phyloP scores from a whole-genome alignment of 2,329 filamentous ascomycete species.

The Alternaria solani region DNA sequence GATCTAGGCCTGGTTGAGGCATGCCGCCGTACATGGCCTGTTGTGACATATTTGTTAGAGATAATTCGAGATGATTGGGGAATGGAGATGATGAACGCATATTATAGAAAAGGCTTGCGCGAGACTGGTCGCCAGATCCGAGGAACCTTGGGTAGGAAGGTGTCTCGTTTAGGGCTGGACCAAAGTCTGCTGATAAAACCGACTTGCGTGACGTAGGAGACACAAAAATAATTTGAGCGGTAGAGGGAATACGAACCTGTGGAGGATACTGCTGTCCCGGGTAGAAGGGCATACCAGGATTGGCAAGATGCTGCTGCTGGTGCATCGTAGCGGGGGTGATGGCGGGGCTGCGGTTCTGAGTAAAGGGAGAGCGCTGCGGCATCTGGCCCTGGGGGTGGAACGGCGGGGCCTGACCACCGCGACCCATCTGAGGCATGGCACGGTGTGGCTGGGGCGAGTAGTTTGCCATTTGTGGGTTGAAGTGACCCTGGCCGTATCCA shows the following conservation, averaged over 20 bases:
- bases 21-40: slow-evolving; percentile 69
- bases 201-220: slow-evolving; percentile 33
- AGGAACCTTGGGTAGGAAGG: slow-evolving; percentile 27
- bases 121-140: slow-evolving; percentile 33
- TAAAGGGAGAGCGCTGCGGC: slow-evolving; percentile 66
- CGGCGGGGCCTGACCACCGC: slow-evolving; percentile 61
- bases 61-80: slow-evolving; percentile 68
- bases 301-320: slow-evolving; percentile 62
- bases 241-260: slow-evolving; percentile 66
- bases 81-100: slow-evolving; percentile 61
- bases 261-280: slow-evolving; percentile 65
- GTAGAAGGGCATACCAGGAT: slow-evolving; percentile 70
- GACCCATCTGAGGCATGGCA: slow-evolving; percentile 59
- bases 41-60: slow-evolving; percentile 71
- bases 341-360: slow-evolving; percentile 66
- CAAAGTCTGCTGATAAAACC: slow-evolving; percentile 15
- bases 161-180: slow-evolving; percentile 25
- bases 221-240: slow-evolving; percentile 42
- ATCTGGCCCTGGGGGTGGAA: slow-evolving; percentile 59
- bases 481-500: slow-evolving; percentile 56
- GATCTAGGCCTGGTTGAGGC: slow-evolving; percentile 57
- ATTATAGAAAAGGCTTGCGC: slow-evolving; percentile 12
- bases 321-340: slow-evolving; percentile 69
- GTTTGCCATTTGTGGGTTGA: slow-evolving; percentile 54
- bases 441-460: slow-evolving; percentile 64